Percentiles rank a stretch among this genome's conserved stretches.
These are phyloP conservation scores for Hyphopichia wangnamkhiaoensis DNA, from an alignment of 1,139 yeast genomes.

Conservation along the genomic window DNA sequence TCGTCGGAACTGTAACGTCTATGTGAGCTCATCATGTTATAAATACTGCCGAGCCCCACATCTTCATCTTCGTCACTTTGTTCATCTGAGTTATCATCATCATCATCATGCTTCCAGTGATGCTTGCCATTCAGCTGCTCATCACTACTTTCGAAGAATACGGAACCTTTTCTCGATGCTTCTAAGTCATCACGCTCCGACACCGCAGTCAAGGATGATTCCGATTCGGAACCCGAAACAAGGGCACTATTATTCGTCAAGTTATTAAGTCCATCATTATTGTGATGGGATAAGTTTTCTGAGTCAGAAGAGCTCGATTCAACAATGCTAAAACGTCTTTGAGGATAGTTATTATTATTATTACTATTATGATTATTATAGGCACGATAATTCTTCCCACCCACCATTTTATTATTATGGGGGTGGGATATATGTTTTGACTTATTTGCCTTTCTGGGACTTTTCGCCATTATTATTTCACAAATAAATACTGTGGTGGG, in stretches of 20 bases:
- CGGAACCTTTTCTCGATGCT: conserved; percentile 12
- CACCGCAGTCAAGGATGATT: conserved; percentile 44
- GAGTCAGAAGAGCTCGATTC: conserved; percentile 36
- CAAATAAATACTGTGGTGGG: too few species aligned
- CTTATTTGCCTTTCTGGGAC: conserved; percentile 25
- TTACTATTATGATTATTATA: conserved; percentile 12
- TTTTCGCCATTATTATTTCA: conserved; percentile 31
- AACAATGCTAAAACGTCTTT: conserved; percentile 46
- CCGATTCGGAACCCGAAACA: conserved; percentile 24
- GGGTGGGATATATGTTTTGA: conserved; percentile 2
- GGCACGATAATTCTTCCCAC: conserved; percentile 38
- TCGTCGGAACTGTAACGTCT: conserved; percentile 7
- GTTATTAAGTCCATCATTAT: conserved; percentile 13
- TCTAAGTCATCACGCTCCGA: conserved; percentile 34
- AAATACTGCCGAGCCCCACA: conserved; percentile 18
- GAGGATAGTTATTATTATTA: conserved; percentile 11
- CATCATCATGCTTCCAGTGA: too few species aligned
- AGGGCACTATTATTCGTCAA: conserved; percentile 7
- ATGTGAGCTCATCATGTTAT: conserved; percentile 17
- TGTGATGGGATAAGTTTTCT: conserved; percentile 18
- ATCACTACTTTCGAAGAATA: conserved; percentile 8
- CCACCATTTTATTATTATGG: conserved; percentile 11
- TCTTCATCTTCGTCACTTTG: conserved; percentile 5
- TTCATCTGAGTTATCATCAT: conserved; percentile 11
- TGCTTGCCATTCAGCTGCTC: too few species aligned